Evolutionary conservation across 495 filamentous ascomycete genomes (phyloP), one percentile per base, ranked within the genome.

Genomic region (Lasiosphaeria ovina): DNA sequence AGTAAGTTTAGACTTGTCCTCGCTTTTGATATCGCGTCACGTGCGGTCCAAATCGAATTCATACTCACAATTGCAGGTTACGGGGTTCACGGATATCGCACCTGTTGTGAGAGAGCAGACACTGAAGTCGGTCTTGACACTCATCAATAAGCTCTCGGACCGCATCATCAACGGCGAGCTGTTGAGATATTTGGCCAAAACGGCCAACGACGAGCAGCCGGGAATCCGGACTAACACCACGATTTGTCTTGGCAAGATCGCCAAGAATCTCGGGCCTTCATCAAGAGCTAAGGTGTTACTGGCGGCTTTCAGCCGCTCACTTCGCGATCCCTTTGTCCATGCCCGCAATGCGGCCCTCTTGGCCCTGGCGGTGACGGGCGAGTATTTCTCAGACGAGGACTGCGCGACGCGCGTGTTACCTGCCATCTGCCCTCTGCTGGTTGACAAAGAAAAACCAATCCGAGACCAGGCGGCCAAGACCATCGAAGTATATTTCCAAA

Each of bases 191-290:
- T 79, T 98, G 31, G 95, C 94, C 55, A 97, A 97, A 68, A 97
- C 93, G 6, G 90, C 94, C 42, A 98, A 98, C 65, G 94, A 98
- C 62, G 93, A 97, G 68, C 93, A 98, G 66, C 93, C 95, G 16
- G 94, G 94, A 6, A 98, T 98, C 55, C 84, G 94, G 60, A 98
- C 94, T 6, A 98, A 98, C 69, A 98, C 94, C 0, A 98, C 95
- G 0, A 98, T 98, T 35, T 98, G 94, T 69, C 75, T 98, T 9
- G 94, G 94, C 12, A 96, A 94, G 65, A 97, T 98, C 62, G 92
- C 94, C 3, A 93, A 90, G 65, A 89, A 96, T 65, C 77, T 98
- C 14, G 89, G 92, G 3, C 75, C 83, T 24, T 85, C 85, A 72
- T 90, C 87, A 8, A 82, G 93, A 58, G 82, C 88, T 51, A 98